Conservation (phyloP, 352 stramenopile species). For the Globisporangium apiculatum region DNA sequence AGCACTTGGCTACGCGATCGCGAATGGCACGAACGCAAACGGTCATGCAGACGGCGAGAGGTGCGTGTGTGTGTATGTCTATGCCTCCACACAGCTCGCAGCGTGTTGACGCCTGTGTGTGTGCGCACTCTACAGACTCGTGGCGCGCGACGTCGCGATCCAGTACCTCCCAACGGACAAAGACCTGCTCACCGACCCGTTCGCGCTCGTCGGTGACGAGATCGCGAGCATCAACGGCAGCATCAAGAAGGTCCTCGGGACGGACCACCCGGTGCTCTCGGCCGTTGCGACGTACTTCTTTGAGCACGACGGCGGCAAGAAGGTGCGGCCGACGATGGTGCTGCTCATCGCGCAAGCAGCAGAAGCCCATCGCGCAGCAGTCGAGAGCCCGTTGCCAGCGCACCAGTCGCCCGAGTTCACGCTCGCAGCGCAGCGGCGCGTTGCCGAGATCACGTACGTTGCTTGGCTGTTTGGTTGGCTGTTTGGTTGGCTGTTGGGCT, state of each 20-base stretch:
- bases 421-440: conserved; percentile 56
- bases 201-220: conserved; percentile 88
- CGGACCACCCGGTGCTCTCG: conserved; percentile 95
- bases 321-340: conserved; percentile 97
- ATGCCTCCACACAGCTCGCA: not conserved
- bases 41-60: conserved; percentile 34
- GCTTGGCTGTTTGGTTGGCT: not conserved
- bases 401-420: conserved; percentile 74
- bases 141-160: conserved; percentile 23
- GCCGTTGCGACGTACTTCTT: conserved; percentile 97
- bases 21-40: conserved; percentile 23
- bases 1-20: conserved; percentile 48
- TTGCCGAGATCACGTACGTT: conserved; percentile 82
- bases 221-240: conserved; percentile 90
- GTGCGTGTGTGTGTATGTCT: conserved; percentile 9
- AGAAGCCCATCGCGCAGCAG: conserved; percentile 62
- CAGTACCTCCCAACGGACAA: conserved; percentile 49
- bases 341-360: conserved; percentile 91
- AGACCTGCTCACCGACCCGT: conserved; percentile 82
- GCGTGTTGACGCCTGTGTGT: not conserved
- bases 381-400: conserved; percentile 29
- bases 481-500: not conserved
- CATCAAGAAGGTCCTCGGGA: conserved; percentile 95
- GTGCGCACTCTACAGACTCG: not conserved
- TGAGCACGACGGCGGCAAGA: conserved; percentile 94